These are phyloP conservation scores for Albizia julibrissin DNA, from an alignment of 306 rosid genomes.

Conservation along the genomic window DNA sequence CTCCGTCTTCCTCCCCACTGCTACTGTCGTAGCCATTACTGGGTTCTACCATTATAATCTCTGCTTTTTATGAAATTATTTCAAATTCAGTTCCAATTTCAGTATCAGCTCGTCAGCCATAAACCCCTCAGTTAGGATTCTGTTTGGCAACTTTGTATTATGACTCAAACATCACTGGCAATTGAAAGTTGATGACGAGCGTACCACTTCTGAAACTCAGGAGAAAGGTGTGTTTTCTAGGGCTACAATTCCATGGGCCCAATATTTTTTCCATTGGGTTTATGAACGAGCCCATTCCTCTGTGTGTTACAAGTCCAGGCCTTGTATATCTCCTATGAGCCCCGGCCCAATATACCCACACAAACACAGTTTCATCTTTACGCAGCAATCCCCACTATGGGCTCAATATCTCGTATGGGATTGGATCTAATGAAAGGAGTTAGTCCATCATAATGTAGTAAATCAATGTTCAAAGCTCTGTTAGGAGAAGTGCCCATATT, in stretches of 20 bases:
- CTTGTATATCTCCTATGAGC: neutral
- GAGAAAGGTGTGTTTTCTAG: constrained; percentile 25
- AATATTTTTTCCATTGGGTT: neutral
- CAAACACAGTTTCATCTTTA: neutral
- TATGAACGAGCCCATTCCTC: neutral
- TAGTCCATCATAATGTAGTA: too few relatives aligned
- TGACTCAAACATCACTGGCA: neutral
- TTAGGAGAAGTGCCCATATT: too few relatives aligned
- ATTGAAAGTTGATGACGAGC: neutral
- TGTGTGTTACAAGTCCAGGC: neutral
- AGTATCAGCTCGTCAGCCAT: neutral
- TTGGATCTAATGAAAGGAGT: too few relatives aligned
- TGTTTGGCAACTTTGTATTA: neutral
- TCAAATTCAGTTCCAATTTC: neutral
- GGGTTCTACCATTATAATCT: constrained; percentile 43
- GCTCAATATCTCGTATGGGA: too few relatives aligned
- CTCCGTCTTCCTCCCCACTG: constrained; percentile 90
- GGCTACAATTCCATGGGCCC: constrained; percentile 29
- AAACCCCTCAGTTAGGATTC: neutral
- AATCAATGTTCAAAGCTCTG: too few relatives aligned
- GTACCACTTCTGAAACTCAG: neutral
- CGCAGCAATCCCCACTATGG: too few relatives aligned
- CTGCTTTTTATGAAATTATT: neutral
- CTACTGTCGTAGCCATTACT: constrained; percentile 46
- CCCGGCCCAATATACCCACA: neutral